Conservation (phyloP, 2,329 filamentous ascomycete genomes). For the Ceratocystis albifundus region DNA sequence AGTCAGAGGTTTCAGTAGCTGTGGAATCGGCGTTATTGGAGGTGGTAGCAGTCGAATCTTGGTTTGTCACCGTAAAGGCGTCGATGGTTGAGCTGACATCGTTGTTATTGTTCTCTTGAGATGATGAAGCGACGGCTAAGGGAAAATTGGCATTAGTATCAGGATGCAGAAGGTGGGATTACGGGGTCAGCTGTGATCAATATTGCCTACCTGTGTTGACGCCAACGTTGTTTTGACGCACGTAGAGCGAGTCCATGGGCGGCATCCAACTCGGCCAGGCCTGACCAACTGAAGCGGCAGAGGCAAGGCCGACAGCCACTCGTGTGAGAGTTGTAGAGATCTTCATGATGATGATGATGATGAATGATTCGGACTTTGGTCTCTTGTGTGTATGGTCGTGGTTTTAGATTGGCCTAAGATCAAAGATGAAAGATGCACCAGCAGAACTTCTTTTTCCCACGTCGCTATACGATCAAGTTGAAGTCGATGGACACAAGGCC, state of each 20-base stretch:
- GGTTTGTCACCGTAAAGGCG: conserved; percentile 15
- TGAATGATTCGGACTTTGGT: background rate
- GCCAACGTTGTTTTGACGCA: conserved; percentile 34
- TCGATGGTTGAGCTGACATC: background rate
- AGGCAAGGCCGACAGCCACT: conserved; percentile 40
- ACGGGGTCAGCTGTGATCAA: too few species aligned
- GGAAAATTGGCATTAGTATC: background rate
- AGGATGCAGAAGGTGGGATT: background rate
- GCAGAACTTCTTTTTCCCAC: background rate
- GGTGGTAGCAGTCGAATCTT: conserved; percentile 23
- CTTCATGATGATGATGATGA: conserved; percentile 36
- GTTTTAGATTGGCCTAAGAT: background rate
- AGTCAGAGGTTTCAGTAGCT: conserved; percentile 27
- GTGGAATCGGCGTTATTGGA: conserved; percentile 35
- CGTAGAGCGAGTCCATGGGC: conserved; percentile 39
- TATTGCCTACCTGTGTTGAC: conserved; percentile 23
- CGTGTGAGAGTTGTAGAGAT: conserved; percentile 37
- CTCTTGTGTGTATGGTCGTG: background rate
- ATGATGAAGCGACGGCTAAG: conserved; percentile 20
- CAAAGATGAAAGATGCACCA: background rate
- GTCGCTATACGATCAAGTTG: conserved; percentile 2
- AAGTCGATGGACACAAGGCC: background rate
- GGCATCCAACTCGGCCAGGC: conserved; percentile 48
- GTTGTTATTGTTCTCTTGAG: conserved; percentile 2
- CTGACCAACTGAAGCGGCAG: conserved; percentile 41